Percentiles rank a stretch among this genome's conserved stretches.
Evolutionary conservation across 2,329 filamentous ascomycete genomes (phyloP).

Genomic region (Apiospora hydei): DNA sequence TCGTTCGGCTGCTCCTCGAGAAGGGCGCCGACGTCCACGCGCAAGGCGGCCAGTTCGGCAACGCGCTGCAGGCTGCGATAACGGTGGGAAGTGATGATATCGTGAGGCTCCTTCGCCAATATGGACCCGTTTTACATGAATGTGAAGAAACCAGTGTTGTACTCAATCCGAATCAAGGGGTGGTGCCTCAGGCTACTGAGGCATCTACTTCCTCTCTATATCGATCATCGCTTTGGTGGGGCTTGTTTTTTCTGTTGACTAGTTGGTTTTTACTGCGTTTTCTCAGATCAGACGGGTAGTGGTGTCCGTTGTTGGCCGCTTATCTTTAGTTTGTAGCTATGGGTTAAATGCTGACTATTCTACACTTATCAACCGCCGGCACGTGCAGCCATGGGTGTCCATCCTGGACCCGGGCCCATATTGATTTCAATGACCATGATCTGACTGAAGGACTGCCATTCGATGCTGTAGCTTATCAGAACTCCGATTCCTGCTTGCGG

Average conservation of each 20-base stretch:
- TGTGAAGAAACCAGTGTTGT: neutral
- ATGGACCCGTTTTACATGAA: neutral
- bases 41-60: conserved; percentile 21
- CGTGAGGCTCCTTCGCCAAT: neutral
- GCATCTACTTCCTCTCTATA: neutral
- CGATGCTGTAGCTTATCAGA: too few relatives aligned
- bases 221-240: neutral
- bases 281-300: neutral
- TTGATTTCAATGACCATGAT: neutral
- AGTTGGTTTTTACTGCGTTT: neutral
- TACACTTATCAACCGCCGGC: too few relatives aligned
- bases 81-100: too few relatives aligned
- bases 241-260: neutral
- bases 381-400: too few relatives aligned
- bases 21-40: neutral
- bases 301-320: neutral
- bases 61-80: neutral
- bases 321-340: neutral
- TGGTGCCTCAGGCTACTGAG: neutral
- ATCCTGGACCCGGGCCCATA: too few relatives aligned
- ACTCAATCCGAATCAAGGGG: neutral
- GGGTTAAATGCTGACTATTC: too few relatives aligned
- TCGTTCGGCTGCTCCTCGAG: conserved; percentile 31
- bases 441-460: too few relatives aligned
- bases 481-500: too few relatives aligned